Evolutionary conservation across 768 basidiomycete species (phyloP).

Genomic region (Mrakia hoshinonis): DNA sequence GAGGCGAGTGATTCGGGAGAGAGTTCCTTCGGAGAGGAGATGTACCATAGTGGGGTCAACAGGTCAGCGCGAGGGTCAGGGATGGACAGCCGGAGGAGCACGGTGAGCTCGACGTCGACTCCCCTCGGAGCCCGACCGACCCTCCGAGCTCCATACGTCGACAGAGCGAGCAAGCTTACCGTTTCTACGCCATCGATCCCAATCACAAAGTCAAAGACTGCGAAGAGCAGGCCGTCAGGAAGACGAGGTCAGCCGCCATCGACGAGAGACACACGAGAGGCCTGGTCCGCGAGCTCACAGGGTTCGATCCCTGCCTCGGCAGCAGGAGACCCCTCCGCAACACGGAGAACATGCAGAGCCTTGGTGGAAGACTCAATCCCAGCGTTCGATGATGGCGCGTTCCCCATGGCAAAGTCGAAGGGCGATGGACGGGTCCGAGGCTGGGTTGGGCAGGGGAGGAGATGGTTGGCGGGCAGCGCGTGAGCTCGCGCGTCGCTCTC

Average conservation of each 20-base stretch:
- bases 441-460: too few relatives aligned
- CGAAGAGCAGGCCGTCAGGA: too few relatives aligned
- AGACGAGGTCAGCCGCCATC: too few relatives aligned
- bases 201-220: slow-evolving; percentile 85
- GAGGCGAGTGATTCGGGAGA: slow-evolving; percentile 64
- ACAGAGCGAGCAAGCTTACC: slow-evolving; percentile 16
- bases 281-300: slow-evolving; percentile 36
- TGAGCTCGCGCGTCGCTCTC: too few relatives aligned
- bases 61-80: background rate
- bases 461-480: too few relatives aligned
- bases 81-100: background rate
- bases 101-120: background rate
- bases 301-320: slow-evolving; percentile 76
- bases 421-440: background rate
- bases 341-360: slow-evolving; percentile 72
- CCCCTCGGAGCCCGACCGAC: background rate
- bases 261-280: too few relatives aligned
- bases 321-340: slow-evolving; percentile 81
- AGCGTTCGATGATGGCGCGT: slow-evolving; percentile 18
- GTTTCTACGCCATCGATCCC: slow-evolving; percentile 67
- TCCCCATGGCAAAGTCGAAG: slow-evolving; percentile 24
- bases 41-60: slow-evolving; percentile 36
- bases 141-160: background rate
- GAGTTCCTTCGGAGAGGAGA: slow-evolving; percentile 39
- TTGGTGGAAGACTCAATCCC: slow-evolving; percentile 14